A percentile compares a stretch with the other conserved stretches of the same genome.
phyloP scores from a whole-genome alignment of 1,284 basidiomycete species.

The Anthracocystis panici-leucophaei region DNA sequence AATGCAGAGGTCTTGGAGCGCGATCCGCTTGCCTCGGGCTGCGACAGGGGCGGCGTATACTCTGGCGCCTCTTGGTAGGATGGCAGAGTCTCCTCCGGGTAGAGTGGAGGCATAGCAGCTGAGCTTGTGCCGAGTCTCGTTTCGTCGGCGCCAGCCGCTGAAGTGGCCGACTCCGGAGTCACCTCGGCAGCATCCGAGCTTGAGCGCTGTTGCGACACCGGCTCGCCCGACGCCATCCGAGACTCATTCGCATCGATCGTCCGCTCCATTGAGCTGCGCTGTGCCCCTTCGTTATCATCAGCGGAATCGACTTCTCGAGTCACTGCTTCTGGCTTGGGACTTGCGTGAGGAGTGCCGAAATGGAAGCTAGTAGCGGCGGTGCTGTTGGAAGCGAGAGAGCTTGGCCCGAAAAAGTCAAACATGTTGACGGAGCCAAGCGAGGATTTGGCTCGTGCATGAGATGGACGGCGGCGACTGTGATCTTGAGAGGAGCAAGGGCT shows the following conservation, averaged over 20 bases:
- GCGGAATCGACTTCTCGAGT: neutral
- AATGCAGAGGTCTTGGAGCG: slow-evolving; percentile 36
- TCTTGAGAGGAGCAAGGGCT: slow-evolving; percentile 2
- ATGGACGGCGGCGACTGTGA: slow-evolving; percentile 15
- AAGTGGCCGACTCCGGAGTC: neutral
- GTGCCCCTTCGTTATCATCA: neutral
- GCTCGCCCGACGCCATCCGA: neutral
- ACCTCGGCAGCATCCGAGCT: neutral
- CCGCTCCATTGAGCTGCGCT: slow-evolving; percentile 16
- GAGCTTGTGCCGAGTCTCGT: slow-evolving; percentile 3
- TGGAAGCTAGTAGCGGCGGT: slow-evolving; percentile 49
- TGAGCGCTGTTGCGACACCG: neutral
- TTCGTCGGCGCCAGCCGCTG: slow-evolving; percentile 5
- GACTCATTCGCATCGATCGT: slow-evolving; percentile 15
- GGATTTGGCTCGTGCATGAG: slow-evolving; percentile 37
- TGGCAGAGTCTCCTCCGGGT: slow-evolving; percentile 34
- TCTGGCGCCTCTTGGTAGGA: slow-evolving; percentile 44
- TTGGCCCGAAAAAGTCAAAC: slow-evolving; percentile 51
- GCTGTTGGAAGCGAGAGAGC: slow-evolving; percentile 40
- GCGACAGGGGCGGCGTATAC: slow-evolving; percentile 37
- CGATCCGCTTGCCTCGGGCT: slow-evolving; percentile 13
- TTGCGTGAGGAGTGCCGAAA: slow-evolving; percentile 31
- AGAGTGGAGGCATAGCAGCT: slow-evolving; percentile 37
- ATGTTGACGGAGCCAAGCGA: slow-evolving; percentile 39
- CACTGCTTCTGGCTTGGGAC: slow-evolving; percentile 13